These are phyloP conservation scores for Iris macrosiphon DNA, from an alignment of 106 monocot species.

Conservation along the genomic window DNA sequence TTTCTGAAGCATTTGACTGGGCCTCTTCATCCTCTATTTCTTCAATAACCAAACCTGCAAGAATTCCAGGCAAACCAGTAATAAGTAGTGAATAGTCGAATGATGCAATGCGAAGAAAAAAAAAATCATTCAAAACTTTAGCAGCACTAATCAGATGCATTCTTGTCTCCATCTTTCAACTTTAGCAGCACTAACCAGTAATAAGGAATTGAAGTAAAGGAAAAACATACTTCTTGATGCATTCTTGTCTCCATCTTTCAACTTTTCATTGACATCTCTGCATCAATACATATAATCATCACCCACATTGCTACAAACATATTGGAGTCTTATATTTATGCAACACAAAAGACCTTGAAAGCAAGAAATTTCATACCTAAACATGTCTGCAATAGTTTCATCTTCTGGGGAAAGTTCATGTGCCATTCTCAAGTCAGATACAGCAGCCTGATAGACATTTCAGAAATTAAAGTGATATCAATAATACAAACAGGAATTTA, in stretches of 20 bases:
- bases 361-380: conserved; percentile 36
- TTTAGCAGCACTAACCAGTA: no score
- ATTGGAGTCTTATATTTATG: background rate
- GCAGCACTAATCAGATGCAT: no score
- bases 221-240: conserved; percentile 16
- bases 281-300: conserved; percentile 7
- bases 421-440: conserved; percentile 67
- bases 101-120: no score
- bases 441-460: conserved; percentile 51
- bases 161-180: no score
- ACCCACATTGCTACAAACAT: background rate
- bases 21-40: conserved; percentile 63
- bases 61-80: background rate
- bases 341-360: background rate
- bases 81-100: background rate
- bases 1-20: conserved; percentile 16
- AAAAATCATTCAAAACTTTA: no score
- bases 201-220: background rate
- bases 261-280: conserved; percentile 69
- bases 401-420: conserved; percentile 85
- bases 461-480: background rate
- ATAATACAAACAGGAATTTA: no score
- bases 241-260: conserved; percentile 25
- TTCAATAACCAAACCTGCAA: conserved; percentile 73
- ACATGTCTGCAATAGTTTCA: conserved; percentile 76